Percentiles rank a stretch among this genome's conserved stretches.
phyloP scores from a whole-genome alignment of 352 stramenopile genomes.

The Globisporangium cystogenes region DNA sequence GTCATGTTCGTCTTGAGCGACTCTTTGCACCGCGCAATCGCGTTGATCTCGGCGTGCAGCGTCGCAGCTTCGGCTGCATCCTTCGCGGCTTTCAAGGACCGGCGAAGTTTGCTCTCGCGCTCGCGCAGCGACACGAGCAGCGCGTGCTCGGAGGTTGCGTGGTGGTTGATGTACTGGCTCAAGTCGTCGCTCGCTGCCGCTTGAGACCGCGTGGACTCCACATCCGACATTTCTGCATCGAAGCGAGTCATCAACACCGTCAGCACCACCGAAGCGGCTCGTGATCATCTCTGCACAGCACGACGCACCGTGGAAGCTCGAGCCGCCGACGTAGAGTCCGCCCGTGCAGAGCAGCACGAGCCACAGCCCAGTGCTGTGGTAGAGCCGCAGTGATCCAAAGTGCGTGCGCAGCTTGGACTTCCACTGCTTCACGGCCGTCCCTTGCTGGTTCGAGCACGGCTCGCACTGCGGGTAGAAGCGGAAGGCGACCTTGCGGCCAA shows the following conservation, averaged over 20 bases:
- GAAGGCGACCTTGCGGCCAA: slow-evolving; percentile 48
- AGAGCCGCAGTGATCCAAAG: slow-evolving; percentile 49
- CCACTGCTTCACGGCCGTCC: slow-evolving; percentile 52
- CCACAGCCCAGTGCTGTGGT: slow-evolving; percentile 77
- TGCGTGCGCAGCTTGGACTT: slow-evolving; percentile 66
- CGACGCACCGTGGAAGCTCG: slow-evolving; percentile 40
- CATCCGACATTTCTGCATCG: slow-evolving; percentile 42
- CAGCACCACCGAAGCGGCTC: background rate
- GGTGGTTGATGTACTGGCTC: slow-evolving; percentile 11
- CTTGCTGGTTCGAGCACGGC: slow-evolving; percentile 76
- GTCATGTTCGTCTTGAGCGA: slow-evolving; percentile 57
- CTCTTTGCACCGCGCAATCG: slow-evolving; percentile 49
- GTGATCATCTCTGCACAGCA: background rate
- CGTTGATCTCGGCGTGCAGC: slow-evolving; percentile 46
- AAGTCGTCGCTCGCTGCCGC: slow-evolving; percentile 10
- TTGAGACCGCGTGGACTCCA: slow-evolving; percentile 7
- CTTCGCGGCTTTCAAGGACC: slow-evolving; percentile 19
- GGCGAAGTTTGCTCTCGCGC: slow-evolving; percentile 44
- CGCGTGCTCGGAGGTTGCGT: slow-evolving; percentile 32
- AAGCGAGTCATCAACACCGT: background rate
- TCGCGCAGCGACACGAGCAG: slow-evolving; percentile 47
- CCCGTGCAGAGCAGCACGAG: slow-evolving; percentile 76
- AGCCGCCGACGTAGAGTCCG: slow-evolving; percentile 63
- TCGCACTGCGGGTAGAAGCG: slow-evolving; percentile 85
- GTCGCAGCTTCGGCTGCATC: slow-evolving; percentile 19